A percentile compares a stretch with the other conserved stretches of the same genome.
phyloP scores from a whole-genome alignment of 495 filamentous ascomycete genomes.

The Stereocaulon alpinum region DNA sequence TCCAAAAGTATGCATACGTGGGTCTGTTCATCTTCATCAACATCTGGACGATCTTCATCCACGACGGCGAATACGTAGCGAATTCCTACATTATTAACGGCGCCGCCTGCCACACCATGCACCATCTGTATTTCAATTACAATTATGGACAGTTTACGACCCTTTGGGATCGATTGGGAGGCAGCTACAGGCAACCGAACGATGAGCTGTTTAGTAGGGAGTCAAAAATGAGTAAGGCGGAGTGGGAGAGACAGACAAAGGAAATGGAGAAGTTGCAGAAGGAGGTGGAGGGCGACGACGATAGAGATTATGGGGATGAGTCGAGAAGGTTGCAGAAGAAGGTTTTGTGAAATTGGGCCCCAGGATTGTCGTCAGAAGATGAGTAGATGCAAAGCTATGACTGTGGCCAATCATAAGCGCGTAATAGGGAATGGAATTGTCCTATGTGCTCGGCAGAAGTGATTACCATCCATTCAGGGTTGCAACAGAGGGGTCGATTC shows the following conservation, averaged over 20 bases:
- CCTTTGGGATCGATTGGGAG: slow-evolving; percentile 83
- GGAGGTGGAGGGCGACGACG: slow-evolving; percentile 81
- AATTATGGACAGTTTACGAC: slow-evolving; percentile 98
- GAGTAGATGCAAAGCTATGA: not conserved
- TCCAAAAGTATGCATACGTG: slow-evolving; percentile 85
- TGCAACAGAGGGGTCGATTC: not conserved
- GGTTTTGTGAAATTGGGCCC: slow-evolving; percentile 23
- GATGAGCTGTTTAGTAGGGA: slow-evolving; percentile 78
- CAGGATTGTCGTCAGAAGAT: not conserved
- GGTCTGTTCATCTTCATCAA: slow-evolving; percentile 86
- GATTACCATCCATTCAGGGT: not conserved
- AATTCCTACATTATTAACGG: slow-evolving; percentile 86
- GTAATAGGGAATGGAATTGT: not conserved
- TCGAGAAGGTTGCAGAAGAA: slow-evolving; percentile 37
- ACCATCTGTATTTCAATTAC: slow-evolving; percentile 98
- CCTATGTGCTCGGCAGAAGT: not conserved
- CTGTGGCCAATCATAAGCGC: not conserved
- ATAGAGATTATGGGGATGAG: slow-evolving; percentile 56
- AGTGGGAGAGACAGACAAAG: slow-evolving; percentile 70
- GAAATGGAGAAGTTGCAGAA: slow-evolving; percentile 82
- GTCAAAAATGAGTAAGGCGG: slow-evolving; percentile 71
- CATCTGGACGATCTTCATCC: slow-evolving; percentile 95
- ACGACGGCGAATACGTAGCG: slow-evolving; percentile 91
- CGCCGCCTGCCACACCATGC: slow-evolving; percentile 92
- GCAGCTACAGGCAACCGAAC: slow-evolving; percentile 83